These are phyloP conservation scores for Penicillium ochrochloron DNA, from an alignment of 495 filamentous ascomycete genomes.

Conservation along the genomic window DNA sequence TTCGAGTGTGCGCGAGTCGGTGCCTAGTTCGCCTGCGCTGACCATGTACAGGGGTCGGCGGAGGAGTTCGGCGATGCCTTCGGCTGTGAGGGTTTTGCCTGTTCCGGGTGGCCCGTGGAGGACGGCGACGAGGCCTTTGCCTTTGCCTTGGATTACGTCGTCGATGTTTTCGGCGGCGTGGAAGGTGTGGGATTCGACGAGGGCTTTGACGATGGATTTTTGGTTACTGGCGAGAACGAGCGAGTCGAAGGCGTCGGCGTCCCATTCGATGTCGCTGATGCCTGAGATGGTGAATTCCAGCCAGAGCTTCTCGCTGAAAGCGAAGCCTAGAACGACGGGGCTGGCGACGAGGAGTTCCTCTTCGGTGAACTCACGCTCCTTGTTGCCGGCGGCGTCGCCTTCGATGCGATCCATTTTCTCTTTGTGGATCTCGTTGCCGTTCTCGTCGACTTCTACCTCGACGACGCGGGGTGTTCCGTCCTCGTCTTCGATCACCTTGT, in stretches of 20 bases:
- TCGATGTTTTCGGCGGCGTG: slow-evolving; percentile 82
- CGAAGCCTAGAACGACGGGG: slow-evolving; percentile 92
- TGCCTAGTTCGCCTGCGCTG: slow-evolving; percentile 80
- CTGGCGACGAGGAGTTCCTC: slow-evolving; percentile 88
- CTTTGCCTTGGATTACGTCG: slow-evolving; percentile 80
- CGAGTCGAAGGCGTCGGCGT: slow-evolving; percentile 77
- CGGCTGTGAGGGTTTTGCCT: slow-evolving; percentile 88
- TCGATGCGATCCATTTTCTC: slow-evolving; percentile 64
- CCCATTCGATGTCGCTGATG: slow-evolving; percentile 82
- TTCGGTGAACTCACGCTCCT: slow-evolving; percentile 69
- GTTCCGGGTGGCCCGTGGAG: slow-evolving; percentile 85
- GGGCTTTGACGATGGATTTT: slow-evolving; percentile 79
- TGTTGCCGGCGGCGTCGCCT: slow-evolving; percentile 44
- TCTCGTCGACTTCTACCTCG: slow-evolving; percentile 64
- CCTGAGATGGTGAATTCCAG: slow-evolving; percentile 86
- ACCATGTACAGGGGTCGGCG: slow-evolving; percentile 86
- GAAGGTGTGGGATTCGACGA: slow-evolving; percentile 82
- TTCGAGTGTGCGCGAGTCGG: slow-evolving; percentile 76
- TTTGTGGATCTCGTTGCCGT: slow-evolving; percentile 64
- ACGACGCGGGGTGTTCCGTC: slow-evolving; percentile 63
- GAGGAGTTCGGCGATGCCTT: slow-evolving; percentile 83
- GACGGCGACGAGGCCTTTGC: slow-evolving; percentile 73
- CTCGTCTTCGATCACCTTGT: slow-evolving; percentile 69
- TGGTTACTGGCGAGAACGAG: slow-evolving; percentile 76
- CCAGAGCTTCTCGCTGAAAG: slow-evolving; percentile 90